Conservation (phyloP, 106 monocot species). For the Dendrobium catenatum region DNA sequence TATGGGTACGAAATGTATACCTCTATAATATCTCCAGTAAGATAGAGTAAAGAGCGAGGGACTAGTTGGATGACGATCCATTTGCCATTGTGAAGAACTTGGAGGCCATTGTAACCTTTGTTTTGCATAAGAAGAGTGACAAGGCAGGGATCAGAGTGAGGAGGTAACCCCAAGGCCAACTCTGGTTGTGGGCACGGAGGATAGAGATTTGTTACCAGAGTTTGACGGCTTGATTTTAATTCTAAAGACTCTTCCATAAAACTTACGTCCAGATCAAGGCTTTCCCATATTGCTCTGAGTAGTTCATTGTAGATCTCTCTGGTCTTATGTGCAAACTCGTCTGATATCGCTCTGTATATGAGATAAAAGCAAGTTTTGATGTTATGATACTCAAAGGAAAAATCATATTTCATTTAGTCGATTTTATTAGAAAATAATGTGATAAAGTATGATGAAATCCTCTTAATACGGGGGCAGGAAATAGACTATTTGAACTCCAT, state of each 20-base stretch:
- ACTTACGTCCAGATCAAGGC: constrained; percentile 31
- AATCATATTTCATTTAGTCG: no score
- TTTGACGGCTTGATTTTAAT: constrained; percentile 25
- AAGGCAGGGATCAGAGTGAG: constrained; percentile 64
- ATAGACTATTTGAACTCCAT: no score
- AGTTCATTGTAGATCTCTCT: constrained; percentile 33
- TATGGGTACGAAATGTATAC: constrained; percentile 12
- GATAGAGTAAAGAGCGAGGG: constrained; percentile 40
- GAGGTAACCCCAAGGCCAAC: constrained; percentile 31
- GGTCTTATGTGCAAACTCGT: constrained; percentile 22
- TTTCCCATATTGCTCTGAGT: constrained; percentile 35
- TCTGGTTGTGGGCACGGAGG: constrained; percentile 51
- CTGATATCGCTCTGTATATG: neutral
- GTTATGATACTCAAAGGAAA: no score
- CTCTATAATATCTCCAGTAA: constrained; percentile 62
- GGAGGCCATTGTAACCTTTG: constrained; percentile 32
- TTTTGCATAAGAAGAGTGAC: constrained; percentile 56
- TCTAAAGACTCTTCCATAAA: constrained; percentile 26
- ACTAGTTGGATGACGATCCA: constrained; percentile 41
- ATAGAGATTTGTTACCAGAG: constrained; percentile 33
- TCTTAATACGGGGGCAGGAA: no score
- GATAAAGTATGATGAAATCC: no score
- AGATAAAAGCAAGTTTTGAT: neutral
- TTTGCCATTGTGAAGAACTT: constrained; percentile 37
- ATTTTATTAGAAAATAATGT: no score